Percentiles rank a stretch among this genome's conserved stretches.
These are phyloP conservation scores for Phytophthora capsici DNA, from an alignment of 352 stramenopile species.

Conservation along the genomic window DNA sequence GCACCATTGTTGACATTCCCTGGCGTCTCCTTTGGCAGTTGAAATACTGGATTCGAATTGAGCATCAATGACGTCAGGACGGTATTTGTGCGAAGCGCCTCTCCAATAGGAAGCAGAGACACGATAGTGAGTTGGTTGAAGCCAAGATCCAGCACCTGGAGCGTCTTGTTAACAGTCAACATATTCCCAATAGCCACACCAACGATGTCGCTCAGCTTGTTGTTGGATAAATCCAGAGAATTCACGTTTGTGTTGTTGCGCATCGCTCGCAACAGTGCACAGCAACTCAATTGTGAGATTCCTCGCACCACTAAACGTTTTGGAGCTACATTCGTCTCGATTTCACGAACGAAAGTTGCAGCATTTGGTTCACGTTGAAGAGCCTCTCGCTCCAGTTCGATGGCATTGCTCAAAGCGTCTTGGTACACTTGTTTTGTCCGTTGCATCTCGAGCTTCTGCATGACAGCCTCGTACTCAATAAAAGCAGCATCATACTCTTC, in stretches of 20 bases:
- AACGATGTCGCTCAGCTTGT: slow-evolving; percentile 53
- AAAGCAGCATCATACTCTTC: slow-evolving; percentile 56
- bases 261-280: slow-evolving; percentile 64
- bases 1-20: too few species aligned
- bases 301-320: slow-evolving; percentile 56
- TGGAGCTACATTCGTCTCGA: slow-evolving; percentile 53
- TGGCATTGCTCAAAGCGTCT: slow-evolving; percentile 41
- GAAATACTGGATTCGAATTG: slow-evolving; percentile 64
- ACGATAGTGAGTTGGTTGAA: slow-evolving; percentile 60
- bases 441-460: slow-evolving; percentile 49
- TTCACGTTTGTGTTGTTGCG: slow-evolving; percentile 60
- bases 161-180: slow-evolving; percentile 59
- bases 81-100: slow-evolving; percentile 46
- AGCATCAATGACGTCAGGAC: slow-evolving; percentile 63
- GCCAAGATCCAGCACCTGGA: slow-evolving; percentile 60
- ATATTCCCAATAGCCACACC: slow-evolving; percentile 53
- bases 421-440: slow-evolving; percentile 58
- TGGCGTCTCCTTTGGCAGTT: slow-evolving; percentile 31
- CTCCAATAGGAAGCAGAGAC: slow-evolving; percentile 44
- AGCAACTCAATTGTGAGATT: slow-evolving; percentile 59
- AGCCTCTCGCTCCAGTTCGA: slow-evolving; percentile 47
- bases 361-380: slow-evolving; percentile 54
- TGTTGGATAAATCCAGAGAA: slow-evolving; percentile 69
- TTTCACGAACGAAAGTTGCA: slow-evolving; percentile 57
- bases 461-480: slow-evolving; percentile 46